These are phyloP conservation scores for Cadophora gregata DNA, from an alignment of 2,329 filamentous ascomycete genomes.

Conservation along the genomic window DNA sequence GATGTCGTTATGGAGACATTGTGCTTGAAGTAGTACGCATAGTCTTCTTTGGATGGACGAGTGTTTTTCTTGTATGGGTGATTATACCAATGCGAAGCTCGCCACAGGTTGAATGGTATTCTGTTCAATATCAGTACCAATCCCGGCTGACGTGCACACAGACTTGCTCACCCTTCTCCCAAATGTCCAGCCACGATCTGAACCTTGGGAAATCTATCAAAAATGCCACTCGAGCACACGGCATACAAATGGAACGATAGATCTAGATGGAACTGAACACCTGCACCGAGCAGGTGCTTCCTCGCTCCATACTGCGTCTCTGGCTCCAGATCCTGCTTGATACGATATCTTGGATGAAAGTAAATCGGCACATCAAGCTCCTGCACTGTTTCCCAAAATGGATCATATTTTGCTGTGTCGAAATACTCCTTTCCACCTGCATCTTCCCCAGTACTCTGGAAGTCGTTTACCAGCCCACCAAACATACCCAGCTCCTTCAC, in stretches of 20 bases:
- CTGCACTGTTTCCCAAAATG: slow-evolving; percentile 63
- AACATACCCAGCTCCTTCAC: slow-evolving; percentile 63
- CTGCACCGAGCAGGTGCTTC: slow-evolving; percentile 65
- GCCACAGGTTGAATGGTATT: slow-evolving; percentile 56
- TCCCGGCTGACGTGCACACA: slow-evolving; percentile 6
- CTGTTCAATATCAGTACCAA: not conserved
- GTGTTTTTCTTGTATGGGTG: slow-evolving; percentile 59
- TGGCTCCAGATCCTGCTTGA: slow-evolving; percentile 40
- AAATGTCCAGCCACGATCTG: slow-evolving; percentile 55
- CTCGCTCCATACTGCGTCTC: slow-evolving; percentile 64
- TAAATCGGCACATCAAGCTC: slow-evolving; percentile 70
- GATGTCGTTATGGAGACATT: slow-evolving; percentile 64
- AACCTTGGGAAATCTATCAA: slow-evolving; percentile 53
- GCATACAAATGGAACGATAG: slow-evolving; percentile 63
- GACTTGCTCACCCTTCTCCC: slow-evolving; percentile 49
- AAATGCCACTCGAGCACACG: slow-evolving; percentile 57
- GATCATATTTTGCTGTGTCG: slow-evolving; percentile 63
- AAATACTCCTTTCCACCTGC: slow-evolving; percentile 69
- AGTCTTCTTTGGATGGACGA: slow-evolving; percentile 46
- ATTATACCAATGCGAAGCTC: slow-evolving; percentile 55
- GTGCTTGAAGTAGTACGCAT: slow-evolving; percentile 58
- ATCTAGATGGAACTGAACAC: slow-evolving; percentile 61
- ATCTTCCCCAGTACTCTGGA: slow-evolving; percentile 58
- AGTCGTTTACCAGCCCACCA: slow-evolving; percentile 66
- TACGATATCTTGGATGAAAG: slow-evolving; percentile 58